phyloP scores from a whole-genome alignment of 495 filamentous ascomycete genomes.

The Penicillium daleae region DNA sequence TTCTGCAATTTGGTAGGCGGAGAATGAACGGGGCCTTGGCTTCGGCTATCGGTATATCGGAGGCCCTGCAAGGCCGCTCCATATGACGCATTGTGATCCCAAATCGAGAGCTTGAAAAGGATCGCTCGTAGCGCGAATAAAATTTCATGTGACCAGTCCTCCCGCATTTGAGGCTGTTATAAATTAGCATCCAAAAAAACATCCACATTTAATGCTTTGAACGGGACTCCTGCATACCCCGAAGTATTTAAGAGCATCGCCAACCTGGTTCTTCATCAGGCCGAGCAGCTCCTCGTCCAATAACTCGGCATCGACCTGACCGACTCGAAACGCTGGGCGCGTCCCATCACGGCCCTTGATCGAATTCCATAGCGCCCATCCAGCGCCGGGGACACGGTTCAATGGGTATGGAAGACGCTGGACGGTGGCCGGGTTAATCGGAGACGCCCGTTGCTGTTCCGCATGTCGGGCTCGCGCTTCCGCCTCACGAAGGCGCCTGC shows the following conservation, averaged over 20 bases:
- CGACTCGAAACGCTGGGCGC: conserved; percentile 85
- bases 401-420: conserved; percentile 68
- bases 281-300: conserved; percentile 92
- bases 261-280: conserved; percentile 82
- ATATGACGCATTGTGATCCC: conserved; percentile 95
- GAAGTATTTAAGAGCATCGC: conserved; percentile 86
- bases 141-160: conserved; percentile 89
- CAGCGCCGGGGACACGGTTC: conserved; percentile 57
- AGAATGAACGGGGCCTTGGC: conserved; percentile 59
- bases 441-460: conserved; percentile 61
- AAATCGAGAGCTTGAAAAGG: conserved; percentile 92
- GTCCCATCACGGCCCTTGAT: conserved; percentile 79
- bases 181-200: conserved; percentile 3
- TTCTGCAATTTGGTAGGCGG: conserved; percentile 79
- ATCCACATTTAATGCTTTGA: not conserved
- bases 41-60: conserved; percentile 83
- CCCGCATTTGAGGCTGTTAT: conserved; percentile 59
- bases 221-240: conserved; percentile 48
- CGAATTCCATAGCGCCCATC: conserved; percentile 66
- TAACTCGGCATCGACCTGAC: conserved; percentile 94
- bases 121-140: conserved; percentile 73
- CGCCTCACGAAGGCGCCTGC: conserved; percentile 71
- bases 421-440: conserved; percentile 54
- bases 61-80: conserved; percentile 91
- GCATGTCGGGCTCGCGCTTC: conserved; percentile 58